A percentile compares a stretch with the other conserved stretches of the same genome.
These are phyloP conservation scores for Dactylorhiza incarnata DNA, from an alignment of 106 monocot species.

Conservation along the genomic window DNA sequence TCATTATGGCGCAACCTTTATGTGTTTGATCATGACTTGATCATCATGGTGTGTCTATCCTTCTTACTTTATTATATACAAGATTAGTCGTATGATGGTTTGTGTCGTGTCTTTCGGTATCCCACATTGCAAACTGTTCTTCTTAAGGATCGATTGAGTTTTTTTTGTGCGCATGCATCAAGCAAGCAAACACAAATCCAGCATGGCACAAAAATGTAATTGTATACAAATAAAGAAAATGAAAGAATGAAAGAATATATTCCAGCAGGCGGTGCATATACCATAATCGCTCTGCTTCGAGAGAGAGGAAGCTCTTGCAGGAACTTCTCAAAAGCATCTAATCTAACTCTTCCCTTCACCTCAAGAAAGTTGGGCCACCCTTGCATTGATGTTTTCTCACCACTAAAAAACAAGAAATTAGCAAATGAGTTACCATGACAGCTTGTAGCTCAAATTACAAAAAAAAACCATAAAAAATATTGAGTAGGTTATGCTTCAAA, in stretches of 20 bases:
- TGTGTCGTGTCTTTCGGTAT: not conserved
- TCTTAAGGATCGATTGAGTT: not conserved
- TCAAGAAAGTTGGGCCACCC: conserved; percentile 84
- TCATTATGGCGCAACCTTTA: no score
- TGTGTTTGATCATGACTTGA: no score
- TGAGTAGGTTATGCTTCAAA: not conserved
- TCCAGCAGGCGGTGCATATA: conserved; percentile 18
- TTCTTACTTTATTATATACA: no score
- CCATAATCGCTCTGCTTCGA: conserved; percentile 88
- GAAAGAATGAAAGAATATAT: not conserved
- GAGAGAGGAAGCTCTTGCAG: conserved; percentile 79
- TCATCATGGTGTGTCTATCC: no score
- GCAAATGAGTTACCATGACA: not conserved
- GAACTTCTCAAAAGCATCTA: conserved; percentile 93
- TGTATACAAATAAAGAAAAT: not conserved
- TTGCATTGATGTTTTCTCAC: conserved; percentile 73
- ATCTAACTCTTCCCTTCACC: conserved; percentile 94
- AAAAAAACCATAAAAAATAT: not conserved
- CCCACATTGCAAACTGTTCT: not conserved
- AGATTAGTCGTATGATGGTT: not conserved
- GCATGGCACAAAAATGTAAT: not conserved
- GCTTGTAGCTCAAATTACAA: not conserved
- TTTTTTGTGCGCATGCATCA: not conserved
- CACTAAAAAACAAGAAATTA: conserved; percentile 45
- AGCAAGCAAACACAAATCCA: not conserved